These are phyloP conservation scores for Chenopodium quinoa DNA, from an alignment of 148 eudicot genomes.

Conservation along the genomic window DNA sequence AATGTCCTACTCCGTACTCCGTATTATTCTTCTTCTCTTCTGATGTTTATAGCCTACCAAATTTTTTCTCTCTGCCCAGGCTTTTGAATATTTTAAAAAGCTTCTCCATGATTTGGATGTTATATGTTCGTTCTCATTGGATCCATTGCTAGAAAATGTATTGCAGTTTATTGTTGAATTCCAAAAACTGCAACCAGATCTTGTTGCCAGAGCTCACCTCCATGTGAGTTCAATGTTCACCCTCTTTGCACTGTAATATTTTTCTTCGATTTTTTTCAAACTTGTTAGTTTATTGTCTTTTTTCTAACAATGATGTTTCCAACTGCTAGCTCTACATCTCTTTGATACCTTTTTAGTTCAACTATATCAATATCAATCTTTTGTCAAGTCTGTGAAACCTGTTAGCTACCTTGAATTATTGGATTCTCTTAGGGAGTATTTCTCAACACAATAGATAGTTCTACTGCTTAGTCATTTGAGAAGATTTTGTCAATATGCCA, in stretches of 20 bases:
- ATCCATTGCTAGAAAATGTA: slow-evolving; percentile 61
- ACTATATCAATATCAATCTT: not conserved
- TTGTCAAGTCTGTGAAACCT: not conserved
- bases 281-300: not conserved
- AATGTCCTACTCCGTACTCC: too few species aligned
- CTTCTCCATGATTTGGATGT: slow-evolving; percentile 84
- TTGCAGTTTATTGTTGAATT: slow-evolving; percentile 73
- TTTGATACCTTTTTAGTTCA: not conserved
- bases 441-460: not conserved
- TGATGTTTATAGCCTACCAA: not conserved
- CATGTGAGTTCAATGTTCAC: slow-evolving; percentile 50
- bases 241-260: not conserved
- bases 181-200: slow-evolving; percentile 88
- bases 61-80: slow-evolving; percentile 45
- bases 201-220: slow-evolving; percentile 90
- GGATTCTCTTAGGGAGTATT: not conserved
- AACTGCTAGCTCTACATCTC: not conserved
- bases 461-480: not conserved
- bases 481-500: not conserved
- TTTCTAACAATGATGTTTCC: not conserved
- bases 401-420: not conserved
- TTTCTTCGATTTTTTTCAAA: not conserved
- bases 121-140: slow-evolving; percentile 72
- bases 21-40: not conserved
- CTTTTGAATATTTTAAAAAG: slow-evolving; percentile 83